Base-by-base conservation (phyloP, 2,329 filamentous ascomycete species). In the Hymenoscyphus repandus region DNA sequence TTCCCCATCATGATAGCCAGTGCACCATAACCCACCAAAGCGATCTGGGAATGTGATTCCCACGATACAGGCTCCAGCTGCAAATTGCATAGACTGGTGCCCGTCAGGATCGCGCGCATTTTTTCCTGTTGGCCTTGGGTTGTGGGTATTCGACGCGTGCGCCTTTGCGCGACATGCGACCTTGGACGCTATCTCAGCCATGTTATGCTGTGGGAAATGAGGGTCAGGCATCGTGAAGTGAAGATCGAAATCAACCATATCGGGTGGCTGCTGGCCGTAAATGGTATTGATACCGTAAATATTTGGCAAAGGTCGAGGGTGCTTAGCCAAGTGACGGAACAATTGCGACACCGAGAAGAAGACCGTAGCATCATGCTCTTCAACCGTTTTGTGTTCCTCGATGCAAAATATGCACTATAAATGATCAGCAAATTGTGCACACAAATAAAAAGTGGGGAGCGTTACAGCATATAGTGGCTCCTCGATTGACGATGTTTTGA, bases 321-420 rank as follows among this genome's bases (percentile, higher is more conserved):
- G 64, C 31, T 54, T 60, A 7, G 63, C 57, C 11, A 66, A 44
- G 33, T 66, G 64, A n/a, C 57, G 58, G 45, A 66, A 62, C 11
- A 66, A 52, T 20, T 59, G 53, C 5, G 42, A 34, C 10, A 61
- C 58, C 1, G 62, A 62, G 48, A 65, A 66, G 53, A 66, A 66
- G 20, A 66, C 52, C 1, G 64, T 66, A 2, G 64, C 64, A 31
- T 66, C 64, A 33, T 65, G 62, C n/a, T 63, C 60, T 49, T 66
- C 63, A 12, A 64, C 52, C 9, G 63, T 66, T 31, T 52, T 57
- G 41, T 61, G 52, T 49, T 63, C 58, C 40, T 64, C 56, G 27
- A 65, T 56, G 48, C 64, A 66, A 49, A 66, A 66, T 32, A 64
- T 53, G 36, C 64, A 66, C 62, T 63, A 30, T 9, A 12, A 6